A percentile compares a stretch with the other conserved stretches of the same genome.
Conservation (phyloP, 176 grass and related monocot genomes). For the Cymbopogon citratus region DNA sequence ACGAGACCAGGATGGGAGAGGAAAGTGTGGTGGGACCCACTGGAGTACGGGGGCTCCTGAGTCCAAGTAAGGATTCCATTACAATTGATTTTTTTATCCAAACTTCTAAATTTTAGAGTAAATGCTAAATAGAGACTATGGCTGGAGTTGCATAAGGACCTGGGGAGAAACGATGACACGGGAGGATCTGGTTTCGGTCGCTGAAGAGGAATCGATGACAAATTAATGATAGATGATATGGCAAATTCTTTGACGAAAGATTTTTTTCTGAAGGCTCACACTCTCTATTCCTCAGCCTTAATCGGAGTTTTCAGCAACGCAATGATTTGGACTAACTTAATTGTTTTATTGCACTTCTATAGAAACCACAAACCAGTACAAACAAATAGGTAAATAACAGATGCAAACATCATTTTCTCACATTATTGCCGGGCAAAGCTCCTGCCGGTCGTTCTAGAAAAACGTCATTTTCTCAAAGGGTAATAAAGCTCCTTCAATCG, state of each 20-base stretch:
- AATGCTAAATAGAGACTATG: no score
- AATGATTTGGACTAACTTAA: background rate
- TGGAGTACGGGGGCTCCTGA: no score
- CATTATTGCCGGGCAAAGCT: background rate
- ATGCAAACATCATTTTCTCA: background rate
- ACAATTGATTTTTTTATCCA: no score
- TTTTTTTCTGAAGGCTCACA: slow-evolving; percentile 59
- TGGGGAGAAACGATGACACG: slow-evolving; percentile 23
- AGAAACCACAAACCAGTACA: slow-evolving; percentile 14
- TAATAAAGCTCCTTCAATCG: background rate
- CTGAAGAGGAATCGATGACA: slow-evolving; percentile 25
- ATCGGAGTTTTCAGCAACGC: background rate
- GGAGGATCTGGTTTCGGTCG: background rate
- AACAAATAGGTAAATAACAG: background rate
- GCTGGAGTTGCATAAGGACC: no score
- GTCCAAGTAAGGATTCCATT: no score
- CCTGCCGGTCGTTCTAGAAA: background rate
- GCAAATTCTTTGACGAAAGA: slow-evolving; percentile 43
- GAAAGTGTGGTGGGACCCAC: no score
- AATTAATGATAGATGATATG: slow-evolving; percentile 32
- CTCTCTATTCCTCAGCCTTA: background rate
- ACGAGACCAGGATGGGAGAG: no score
- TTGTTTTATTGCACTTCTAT: background rate
- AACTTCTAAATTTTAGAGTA: no score
- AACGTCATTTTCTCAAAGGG: background rate